Base-by-base conservation (phyloP, 2,329 filamentous ascomycete species). In the Pseudogymnoascus sp. region DNA sequence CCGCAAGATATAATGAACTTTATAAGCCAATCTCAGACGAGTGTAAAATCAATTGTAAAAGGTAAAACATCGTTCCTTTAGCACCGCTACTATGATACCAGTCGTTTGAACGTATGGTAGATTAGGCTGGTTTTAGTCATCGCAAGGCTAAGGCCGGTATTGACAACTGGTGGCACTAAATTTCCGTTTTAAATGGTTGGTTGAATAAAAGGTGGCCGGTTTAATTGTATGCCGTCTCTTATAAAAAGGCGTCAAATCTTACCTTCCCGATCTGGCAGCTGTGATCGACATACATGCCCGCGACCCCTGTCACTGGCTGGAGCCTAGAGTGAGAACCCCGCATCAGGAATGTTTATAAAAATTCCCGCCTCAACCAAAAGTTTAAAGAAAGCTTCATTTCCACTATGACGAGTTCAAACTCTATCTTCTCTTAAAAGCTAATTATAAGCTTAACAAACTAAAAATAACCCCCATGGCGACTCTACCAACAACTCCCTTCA, bases 401-500 rank as follows among this genome's bases (percentile, higher is more conserved):
- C n/a, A 15, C 44, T 0, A 2, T 15, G 31, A 5, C n/a, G 31
- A 50, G n/a, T 24, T 7, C 26, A 50, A 3, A 31, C n/a, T 31
- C 2, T 9, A 6, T 2, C 10, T n/a, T 13, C 10, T n/a, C 13
- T 4, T 10, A 15, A 8, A 31, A 50, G 8, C 15, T 3, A 50
- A 31, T 31, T 50, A n/a, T 13, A 50, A 50, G 5, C 2, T 4
- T 6, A 31, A 6, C 7, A 50, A 50, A 10, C 44, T 3, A 7
- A 50, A 15, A 50, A 31, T 26, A 31, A 50, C 10, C 13, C 26
- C 24, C 41, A 50, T 60, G 58, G 15, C 61, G 5, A 36, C 60
- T 29, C 62, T 67, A 7, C 63, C 62, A 44, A 37, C 36, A 37
- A 50, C 39, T 0, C 60, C 68, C 8, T 62, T 68, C 26, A 63